A percentile compares a stretch with the other conserved stretches of the same genome.
These are phyloP conservation scores for Chrysoporthe cubensis DNA, from an alignment of 2,329 filamentous ascomycete genomes.

Conservation along the genomic window DNA sequence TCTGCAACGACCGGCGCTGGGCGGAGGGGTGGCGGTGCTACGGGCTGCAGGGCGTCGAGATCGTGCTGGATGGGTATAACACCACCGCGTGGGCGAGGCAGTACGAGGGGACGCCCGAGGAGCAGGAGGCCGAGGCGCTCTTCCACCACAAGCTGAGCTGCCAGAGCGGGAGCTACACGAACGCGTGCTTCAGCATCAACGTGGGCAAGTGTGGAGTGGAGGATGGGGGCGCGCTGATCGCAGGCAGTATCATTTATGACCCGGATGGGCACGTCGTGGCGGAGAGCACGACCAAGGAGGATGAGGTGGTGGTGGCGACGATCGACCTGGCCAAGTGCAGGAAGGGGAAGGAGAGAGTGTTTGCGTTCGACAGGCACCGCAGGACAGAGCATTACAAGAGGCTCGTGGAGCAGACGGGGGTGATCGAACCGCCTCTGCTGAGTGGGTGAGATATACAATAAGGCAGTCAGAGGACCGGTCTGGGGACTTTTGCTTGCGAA, in stretches of 20 bases:
- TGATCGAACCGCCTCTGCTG: constrained; percentile 34
- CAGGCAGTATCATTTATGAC: constrained; percentile 26
- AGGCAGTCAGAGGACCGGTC: neutral
- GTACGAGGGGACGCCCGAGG: constrained; percentile 41
- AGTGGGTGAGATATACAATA: neutral
- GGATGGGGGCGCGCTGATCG: constrained; percentile 38
- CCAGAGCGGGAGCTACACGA: constrained; percentile 57
- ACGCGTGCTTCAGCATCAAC: constrained; percentile 54
- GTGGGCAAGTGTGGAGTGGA: constrained; percentile 55
- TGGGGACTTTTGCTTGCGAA: no score
- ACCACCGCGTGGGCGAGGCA: constrained; percentile 53
- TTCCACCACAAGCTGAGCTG: constrained; percentile 57
- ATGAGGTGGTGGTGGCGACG: constrained; percentile 56
- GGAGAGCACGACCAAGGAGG: constrained; percentile 50
- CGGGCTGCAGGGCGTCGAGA: constrained; percentile 47
- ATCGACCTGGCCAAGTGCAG: constrained; percentile 53
- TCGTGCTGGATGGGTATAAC: constrained; percentile 50
- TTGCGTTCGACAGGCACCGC: constrained; percentile 50
- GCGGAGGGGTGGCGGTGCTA: constrained; percentile 56
- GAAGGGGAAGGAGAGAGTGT: constrained; percentile 51
- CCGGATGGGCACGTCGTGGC: constrained; percentile 52
- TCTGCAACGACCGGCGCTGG: constrained; percentile 60
- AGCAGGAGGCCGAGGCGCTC: constrained; percentile 51
- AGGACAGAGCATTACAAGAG: constrained; percentile 48
- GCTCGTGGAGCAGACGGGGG: constrained; percentile 46